Conservation (phyloP, 495 filamentous ascomycete genomes). For the Talaromyces thailandensis region DNA sequence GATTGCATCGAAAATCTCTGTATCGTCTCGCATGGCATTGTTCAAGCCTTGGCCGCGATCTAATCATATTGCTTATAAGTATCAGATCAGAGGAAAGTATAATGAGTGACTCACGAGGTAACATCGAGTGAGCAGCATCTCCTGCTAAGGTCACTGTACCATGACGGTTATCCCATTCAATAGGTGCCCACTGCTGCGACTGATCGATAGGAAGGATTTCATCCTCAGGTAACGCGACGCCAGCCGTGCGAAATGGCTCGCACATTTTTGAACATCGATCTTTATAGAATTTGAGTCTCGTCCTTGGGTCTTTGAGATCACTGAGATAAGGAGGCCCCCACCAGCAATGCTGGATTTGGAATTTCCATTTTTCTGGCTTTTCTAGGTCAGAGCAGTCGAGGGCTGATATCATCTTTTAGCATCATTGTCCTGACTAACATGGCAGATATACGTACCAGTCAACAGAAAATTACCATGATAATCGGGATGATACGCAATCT, state of each 20-base stretch:
- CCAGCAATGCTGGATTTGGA: slow-evolving; percentile 14
- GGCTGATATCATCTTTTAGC: slow-evolving; percentile 9
- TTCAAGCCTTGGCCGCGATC: slow-evolving; percentile 49
- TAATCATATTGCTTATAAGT: slow-evolving; percentile 5
- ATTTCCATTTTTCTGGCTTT: slow-evolving; percentile 31
- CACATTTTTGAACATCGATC: neutral
- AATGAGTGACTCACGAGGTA: slow-evolving; percentile 43
- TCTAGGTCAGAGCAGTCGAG: slow-evolving; percentile 23
- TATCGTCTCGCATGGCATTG: slow-evolving; percentile 43
- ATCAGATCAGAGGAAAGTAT: neutral
- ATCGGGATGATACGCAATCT: slow-evolving; percentile 4
- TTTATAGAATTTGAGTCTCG: neutral
- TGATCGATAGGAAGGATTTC: neutral
- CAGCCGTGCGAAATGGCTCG: neutral
- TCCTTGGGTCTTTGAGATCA: neutral
- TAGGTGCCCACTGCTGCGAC: neutral
- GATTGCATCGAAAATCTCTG: slow-evolving; percentile 16
- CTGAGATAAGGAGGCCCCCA: neutral
- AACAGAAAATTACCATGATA: neutral
- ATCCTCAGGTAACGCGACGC: neutral
- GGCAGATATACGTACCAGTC: neutral
- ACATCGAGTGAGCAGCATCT: slow-evolving; percentile 57
- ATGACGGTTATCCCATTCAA: slow-evolving; percentile 35
- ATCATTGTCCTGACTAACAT: neutral
- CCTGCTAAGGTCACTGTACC: slow-evolving; percentile 45